phyloP scores from a whole-genome alignment of 495 filamentous ascomycete species.

The Hypoxylon intermedium region DNA sequence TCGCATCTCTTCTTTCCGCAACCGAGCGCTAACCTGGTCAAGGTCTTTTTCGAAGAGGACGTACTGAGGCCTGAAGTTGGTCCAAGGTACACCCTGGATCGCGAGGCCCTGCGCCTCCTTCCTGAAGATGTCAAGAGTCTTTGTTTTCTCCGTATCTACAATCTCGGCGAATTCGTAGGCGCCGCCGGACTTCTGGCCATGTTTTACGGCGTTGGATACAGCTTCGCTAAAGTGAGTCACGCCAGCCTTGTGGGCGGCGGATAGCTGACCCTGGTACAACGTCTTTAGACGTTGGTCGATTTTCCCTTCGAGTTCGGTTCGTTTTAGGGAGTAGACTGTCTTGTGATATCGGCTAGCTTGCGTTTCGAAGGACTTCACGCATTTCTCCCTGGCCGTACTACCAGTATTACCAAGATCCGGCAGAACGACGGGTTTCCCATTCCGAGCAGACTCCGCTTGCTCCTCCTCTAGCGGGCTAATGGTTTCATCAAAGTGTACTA shows the following conservation, averaged over 20 bases:
- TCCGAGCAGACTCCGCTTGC: conserved; percentile 73
- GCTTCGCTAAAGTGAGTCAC: conserved; percentile 86
- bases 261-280: conserved; percentile 85
- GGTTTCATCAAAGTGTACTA: conserved; percentile 80
- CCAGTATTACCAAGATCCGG: conserved; percentile 79
- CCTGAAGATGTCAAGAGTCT: conserved; percentile 76
- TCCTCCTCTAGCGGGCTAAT: conserved; percentile 86
- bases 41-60: conserved; percentile 76
- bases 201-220: conserved; percentile 76
- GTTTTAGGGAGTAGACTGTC: conserved; percentile 86
- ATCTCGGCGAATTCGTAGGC: conserved; percentile 95
- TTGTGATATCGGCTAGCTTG: conserved; percentile 96
- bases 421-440: conserved; percentile 74
- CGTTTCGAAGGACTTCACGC: conserved; percentile 81
- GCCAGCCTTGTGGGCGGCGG: conserved; percentile 87
- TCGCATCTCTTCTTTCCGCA: conserved; percentile 94
- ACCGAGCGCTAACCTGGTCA: conserved; percentile 78
- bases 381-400: conserved; percentile 71
- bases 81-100: conserved; percentile 83
- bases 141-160: conserved; percentile 80
- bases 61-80: conserved; percentile 66
- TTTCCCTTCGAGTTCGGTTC: conserved; percentile 81
- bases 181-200: conserved; percentile 86
- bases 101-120: conserved; percentile 73
- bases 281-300: conserved; percentile 85